phyloP scores from a whole-genome alignment of 208 protist species.

The Wallacemonas rigidus region DNA sequence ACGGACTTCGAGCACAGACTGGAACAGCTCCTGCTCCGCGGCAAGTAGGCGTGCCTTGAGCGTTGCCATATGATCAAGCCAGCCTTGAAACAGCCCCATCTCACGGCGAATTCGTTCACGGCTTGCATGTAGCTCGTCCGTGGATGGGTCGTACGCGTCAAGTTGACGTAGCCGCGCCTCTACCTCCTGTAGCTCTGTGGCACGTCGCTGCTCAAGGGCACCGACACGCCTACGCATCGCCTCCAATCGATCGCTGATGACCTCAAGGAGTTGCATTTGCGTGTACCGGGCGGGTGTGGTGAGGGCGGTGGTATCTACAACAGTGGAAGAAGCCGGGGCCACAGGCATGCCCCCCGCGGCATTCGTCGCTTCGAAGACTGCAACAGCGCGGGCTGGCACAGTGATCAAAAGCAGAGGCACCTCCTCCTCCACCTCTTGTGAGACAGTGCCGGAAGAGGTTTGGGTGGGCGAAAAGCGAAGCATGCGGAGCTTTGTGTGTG shows the following conservation, averaged over 20 bases:
- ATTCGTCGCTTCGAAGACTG: slow-evolving; percentile 2
- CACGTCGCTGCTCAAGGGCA: slow-evolving; percentile 35
- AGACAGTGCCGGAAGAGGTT: neutral
- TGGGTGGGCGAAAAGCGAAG: neutral
- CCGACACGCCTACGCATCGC: slow-evolving; percentile 43
- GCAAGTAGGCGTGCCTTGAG: slow-evolving; percentile 19
- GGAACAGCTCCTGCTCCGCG: slow-evolving; percentile 30
- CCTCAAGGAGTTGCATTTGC: slow-evolving; percentile 44
- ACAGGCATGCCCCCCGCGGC: neutral
- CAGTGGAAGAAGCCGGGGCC: neutral
- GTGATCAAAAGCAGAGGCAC: slow-evolving; percentile 8
- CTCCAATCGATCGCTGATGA: slow-evolving; percentile 30
- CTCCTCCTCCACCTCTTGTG: slow-evolving; percentile 1
- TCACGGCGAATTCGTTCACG: slow-evolving; percentile 31
- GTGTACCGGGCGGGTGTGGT: slow-evolving; percentile 40
- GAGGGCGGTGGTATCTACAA: slow-evolving; percentile 20
- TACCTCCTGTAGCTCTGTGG: slow-evolving; percentile 34
- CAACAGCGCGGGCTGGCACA: slow-evolving; percentile 4
- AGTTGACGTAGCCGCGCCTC: slow-evolving; percentile 26
- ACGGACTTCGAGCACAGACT: slow-evolving; percentile 31
- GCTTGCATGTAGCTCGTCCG: slow-evolving; percentile 27
- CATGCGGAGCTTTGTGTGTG: slow-evolving; percentile 11
- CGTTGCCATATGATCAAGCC: slow-evolving; percentile 18
- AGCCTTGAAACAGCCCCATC: slow-evolving; percentile 31
- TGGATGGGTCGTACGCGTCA: slow-evolving; percentile 53